Evolutionary conservation across 768 basidiomycete species (phyloP).

Genomic region (Gloeostereum incarnatum): DNA sequence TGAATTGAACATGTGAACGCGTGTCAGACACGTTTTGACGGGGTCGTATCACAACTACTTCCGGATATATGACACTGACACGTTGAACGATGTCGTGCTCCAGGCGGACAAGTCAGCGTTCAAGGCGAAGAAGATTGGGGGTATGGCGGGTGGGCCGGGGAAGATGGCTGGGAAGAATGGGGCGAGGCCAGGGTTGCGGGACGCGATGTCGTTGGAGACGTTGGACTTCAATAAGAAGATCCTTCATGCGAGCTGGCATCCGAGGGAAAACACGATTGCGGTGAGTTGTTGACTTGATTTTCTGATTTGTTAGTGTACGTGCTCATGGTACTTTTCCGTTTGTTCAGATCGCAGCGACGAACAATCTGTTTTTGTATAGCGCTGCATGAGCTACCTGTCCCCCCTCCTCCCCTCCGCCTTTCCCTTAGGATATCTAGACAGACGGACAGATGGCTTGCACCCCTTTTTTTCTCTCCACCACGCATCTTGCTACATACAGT

Average conservation of each 20-base stretch:
- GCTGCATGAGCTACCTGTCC: slow-evolving; percentile 36
- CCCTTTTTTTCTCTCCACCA: too few relatives aligned
- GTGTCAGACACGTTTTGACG: slow-evolving; percentile 83
- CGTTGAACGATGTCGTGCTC: slow-evolving; percentile 79
- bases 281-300: slow-evolving; percentile 34
- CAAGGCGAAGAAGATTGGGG: slow-evolving; percentile 98
- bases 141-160: slow-evolving; percentile 62
- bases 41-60: slow-evolving; percentile 99
- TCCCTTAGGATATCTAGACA: too few relatives aligned
- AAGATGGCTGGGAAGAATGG: slow-evolving; percentile 72
- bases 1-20: slow-evolving; percentile 5
- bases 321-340: slow-evolving; percentile 4
- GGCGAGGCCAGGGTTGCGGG: slow-evolving; percentile 62
- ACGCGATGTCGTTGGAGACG: slow-evolving; percentile 80
- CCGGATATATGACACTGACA: slow-evolving; percentile 96
- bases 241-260: slow-evolving; percentile 95
- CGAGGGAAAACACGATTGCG: slow-evolving; percentile 95
- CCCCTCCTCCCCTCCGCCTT: slow-evolving; percentile 1
- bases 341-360: slow-evolving; percentile 86
- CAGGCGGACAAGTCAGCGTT: slow-evolving; percentile 99
- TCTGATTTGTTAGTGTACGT: too few relatives aligned
- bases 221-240: slow-evolving; percentile 98
- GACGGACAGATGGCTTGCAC: too few relatives aligned
- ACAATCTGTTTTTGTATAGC: slow-evolving; percentile 88
- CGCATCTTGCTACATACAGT: too few relatives aligned